Evolutionary conservation across 2,329 filamentous ascomycete species (phyloP).

Genomic region (Ascochyta viciae-villosae): DNA sequence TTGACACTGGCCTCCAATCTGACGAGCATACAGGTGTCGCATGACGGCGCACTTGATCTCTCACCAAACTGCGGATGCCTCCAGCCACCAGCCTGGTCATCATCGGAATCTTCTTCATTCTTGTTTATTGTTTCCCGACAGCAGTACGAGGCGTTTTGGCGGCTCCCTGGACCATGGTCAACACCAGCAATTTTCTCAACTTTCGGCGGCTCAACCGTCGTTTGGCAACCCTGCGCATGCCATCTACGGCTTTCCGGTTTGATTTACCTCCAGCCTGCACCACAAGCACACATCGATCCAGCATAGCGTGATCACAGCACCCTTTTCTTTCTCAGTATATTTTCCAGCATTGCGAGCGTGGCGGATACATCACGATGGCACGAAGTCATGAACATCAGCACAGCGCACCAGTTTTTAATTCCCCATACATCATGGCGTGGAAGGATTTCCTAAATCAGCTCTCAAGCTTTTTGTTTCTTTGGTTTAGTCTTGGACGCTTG

Average conservation of each 20-base stretch:
- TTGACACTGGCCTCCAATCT: conserved; percentile 33
- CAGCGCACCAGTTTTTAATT: conserved; percentile 31
- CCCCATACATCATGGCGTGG: conserved; percentile 21
- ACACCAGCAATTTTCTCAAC: conserved; percentile 26
- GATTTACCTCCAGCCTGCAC: conserved; percentile 3
- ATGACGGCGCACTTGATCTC: conserved; percentile 26
- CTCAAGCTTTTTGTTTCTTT: conserved; percentile 19
- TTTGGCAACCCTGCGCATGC: conserved; percentile 32
- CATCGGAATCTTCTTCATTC: conserved; percentile 45
- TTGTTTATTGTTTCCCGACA: conserved; percentile 49
- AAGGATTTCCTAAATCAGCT: conserved; percentile 18
- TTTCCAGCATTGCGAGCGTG: conserved; percentile 44
- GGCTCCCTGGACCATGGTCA: conserved; percentile 35
- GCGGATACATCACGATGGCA: conserved; percentile 43
- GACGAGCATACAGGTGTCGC: conserved; percentile 35
- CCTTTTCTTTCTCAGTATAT: conserved; percentile 35
- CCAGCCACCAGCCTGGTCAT: conserved; percentile 29
- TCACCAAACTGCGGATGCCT: conserved; percentile 22
- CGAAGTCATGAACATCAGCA: conserved; percentile 45
- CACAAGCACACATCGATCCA: conserved; percentile 1
- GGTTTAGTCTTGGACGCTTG: conserved; percentile 19
- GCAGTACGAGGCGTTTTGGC: conserved; percentile 37
- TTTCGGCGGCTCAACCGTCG: conserved; percentile 26
- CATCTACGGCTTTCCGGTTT: conserved; percentile 36
- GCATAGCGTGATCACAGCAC: conserved; percentile 15